Percentiles rank a stretch among this genome's conserved stretches.
Conservation (phyloP, 177 flowering plant genomes). For the Vitis hybrid region DNA sequence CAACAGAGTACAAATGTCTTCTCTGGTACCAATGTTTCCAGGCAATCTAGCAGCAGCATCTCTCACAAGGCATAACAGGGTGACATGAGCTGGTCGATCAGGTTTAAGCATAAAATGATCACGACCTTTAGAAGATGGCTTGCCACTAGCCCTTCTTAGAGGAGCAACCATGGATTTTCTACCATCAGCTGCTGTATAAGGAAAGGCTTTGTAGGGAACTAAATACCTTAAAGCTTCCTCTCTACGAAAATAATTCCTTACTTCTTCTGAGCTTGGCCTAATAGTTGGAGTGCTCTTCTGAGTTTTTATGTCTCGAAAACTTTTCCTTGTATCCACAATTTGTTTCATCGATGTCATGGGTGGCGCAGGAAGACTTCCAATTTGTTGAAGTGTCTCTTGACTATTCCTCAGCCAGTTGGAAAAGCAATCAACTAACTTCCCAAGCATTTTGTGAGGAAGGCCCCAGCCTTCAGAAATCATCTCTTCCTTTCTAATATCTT, state of each 20-base stretch:
- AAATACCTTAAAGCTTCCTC: constrained; percentile 88
- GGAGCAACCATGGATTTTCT: constrained; percentile 94
- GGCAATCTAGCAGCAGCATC: constrained; percentile 98
- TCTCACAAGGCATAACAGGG: constrained; percentile 90
- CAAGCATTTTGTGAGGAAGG: constrained; percentile 89
- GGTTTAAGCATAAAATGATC: constrained; percentile 94
- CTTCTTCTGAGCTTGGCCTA: constrained; percentile 85
- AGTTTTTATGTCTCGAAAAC: constrained; percentile 87
- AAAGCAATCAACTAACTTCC: constrained; percentile 90
- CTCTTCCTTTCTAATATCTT: constrained; percentile 59
- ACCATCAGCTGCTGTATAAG: constrained; percentile 95
- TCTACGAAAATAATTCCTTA: constrained; percentile 70
- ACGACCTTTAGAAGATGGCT: constrained; percentile 91
- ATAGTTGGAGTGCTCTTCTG: constrained; percentile 92
- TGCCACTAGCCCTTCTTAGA: constrained; percentile 92
- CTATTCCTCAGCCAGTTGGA: constrained; percentile 95
- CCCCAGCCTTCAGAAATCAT: constrained; percentile 91
- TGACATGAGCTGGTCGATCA: constrained; percentile 94
- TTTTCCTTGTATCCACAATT: constrained; percentile 78
- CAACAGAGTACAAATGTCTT: constrained; percentile 93
- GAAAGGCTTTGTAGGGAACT: constrained; percentile 91
- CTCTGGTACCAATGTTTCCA: constrained; percentile 96
- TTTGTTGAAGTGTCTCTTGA: constrained; percentile 92
- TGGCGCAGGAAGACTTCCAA: constrained; percentile 92
- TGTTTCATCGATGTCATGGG: constrained; percentile 65